Evolutionary conservation across 2,329 filamentous ascomycete species (phyloP), one percentile per base, ranked within the genome.

Genomic region (Thielaviopsis punctulata): DNA sequence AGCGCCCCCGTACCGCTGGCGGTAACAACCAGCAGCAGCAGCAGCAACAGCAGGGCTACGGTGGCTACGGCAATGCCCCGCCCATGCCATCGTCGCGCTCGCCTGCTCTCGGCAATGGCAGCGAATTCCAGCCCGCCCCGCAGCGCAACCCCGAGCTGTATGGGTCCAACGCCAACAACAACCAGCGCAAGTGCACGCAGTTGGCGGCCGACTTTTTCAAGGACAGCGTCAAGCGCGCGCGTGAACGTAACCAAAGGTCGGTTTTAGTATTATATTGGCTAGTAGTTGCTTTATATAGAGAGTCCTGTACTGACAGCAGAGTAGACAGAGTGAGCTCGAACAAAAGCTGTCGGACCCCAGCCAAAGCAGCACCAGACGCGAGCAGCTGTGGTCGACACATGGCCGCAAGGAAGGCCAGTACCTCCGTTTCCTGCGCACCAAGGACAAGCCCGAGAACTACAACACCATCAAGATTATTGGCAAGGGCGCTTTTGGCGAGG

Each of bases 401-500:
- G 85, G 88, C 52, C 84, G 85, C 62, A 87, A 89, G 61, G 90
- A 96, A 66, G 87, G 86, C 49, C 86, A 88, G 61, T 96, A 95
- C 67, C 73, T 98, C 57, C 86, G 90, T 39, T 95, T 96, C 72
- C 72, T 96, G 61, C 82, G 90, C 53, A 95, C 90, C 53, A 90
- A 87, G 67, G 89, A 96, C 65, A 84, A 83, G 66, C 88, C 90
- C 10, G 82, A 90, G 60, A 96, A 96, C 70, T 98, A 96, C 73
- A 80, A 81, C 58, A 96, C 90, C 1, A 76, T 96, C 68, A 96
- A 96, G 74, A 90, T 96, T 60, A 98, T 98, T 60, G 92, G 92
- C 63, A 98, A 98, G 74, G 92, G 92, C 68, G 92, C 92, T 13
- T 98, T 98, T 63, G 92, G 92, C 65, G 92, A 98, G 68, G 92